Evolutionary conservation across 306 rosid species (phyloP).

Genomic region (Rosa chinensis): DNA sequence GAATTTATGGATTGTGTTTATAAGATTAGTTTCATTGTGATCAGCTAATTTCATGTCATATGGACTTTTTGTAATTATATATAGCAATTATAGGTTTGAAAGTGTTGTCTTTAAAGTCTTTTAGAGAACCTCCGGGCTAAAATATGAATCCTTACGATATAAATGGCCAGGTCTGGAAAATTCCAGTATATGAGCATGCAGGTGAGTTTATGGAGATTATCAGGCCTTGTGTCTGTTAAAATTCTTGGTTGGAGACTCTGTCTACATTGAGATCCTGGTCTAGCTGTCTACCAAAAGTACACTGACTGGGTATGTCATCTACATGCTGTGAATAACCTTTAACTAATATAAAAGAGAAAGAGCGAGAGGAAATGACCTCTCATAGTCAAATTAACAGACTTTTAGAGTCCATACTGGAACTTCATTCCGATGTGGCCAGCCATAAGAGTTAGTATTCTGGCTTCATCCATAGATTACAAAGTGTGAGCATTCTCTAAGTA

Average conservation of each 20-base stretch:
- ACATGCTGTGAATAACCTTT: not conserved
- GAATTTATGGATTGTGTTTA: not conserved
- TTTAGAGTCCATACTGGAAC: not conserved
- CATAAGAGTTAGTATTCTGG: not conserved
- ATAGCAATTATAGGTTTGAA: not conserved
- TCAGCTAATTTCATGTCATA: not conserved
- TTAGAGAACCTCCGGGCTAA: not conserved
- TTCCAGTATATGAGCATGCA: not conserved
- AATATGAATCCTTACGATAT: not conserved
- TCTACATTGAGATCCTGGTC: not conserved
- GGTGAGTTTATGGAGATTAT: not conserved
- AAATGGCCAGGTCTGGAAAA: not conserved
- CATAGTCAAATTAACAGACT: not conserved
- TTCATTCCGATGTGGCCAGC: not conserved
- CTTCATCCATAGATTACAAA: not conserved
- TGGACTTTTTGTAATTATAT: not conserved
- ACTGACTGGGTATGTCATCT: not conserved
- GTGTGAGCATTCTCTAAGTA: not conserved
- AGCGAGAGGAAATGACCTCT: not conserved
- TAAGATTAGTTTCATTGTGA: not conserved
- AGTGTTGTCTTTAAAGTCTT: constrained; percentile 1
- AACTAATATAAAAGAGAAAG: not conserved
- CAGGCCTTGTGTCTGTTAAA: not conserved
- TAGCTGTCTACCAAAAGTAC: not conserved
- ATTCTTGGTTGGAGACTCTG: not conserved